Base-by-base conservation (phyloP, 2,329 filamentous ascomycete species). In the Zarea fungicola region DNA sequence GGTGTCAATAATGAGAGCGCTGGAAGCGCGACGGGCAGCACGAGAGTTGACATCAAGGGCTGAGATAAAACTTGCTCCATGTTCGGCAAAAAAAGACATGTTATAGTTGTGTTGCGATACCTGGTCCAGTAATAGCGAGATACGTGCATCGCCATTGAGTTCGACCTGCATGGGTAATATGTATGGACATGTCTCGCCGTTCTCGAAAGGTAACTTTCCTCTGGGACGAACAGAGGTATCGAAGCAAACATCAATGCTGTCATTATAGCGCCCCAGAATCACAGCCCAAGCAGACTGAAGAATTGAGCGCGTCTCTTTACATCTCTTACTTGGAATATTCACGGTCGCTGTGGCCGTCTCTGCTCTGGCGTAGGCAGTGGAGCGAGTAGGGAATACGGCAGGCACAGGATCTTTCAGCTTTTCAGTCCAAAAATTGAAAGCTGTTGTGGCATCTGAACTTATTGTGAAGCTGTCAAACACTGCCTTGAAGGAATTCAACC, bases 241-340 rank as follows among this genome's bases (percentile, higher is more conserved):
- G 8, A 22, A 44, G 42, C 14, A 34, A 19, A 26, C 31, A 13
- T 44, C 42, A 4, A 1, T 9, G 22, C 29, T 35, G 8, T 44
- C 46, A 36, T 35, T 41, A 22, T 48, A 41, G 21, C 32, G 22
- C 2, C 22, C 36, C n/a, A 42, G 28, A 1, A 42, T 16, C 6
- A 48, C 14, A 13, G 37, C 37, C 46, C 46, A 48, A 9, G 46
- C 46, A 11, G 37, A 37, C 13, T 41, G 46, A 9, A 48, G 10
- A 28, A 48, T 35, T 9, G 37, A 35, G 14, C 5, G 21, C 9
- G 16, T 22, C 9, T 11, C 29, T 28, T 10, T 5, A 9, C 25
- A 8, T 6, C 23, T 14, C 9, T 22, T 14, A 18, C 3, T 13
- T 29, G 16, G 39, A 4, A 42, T 3, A 21, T 16, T 11, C n/a